Percentiles rank a stretch among this genome's conserved stretches.
phyloP scores from a whole-genome alignment of 2,329 filamentous ascomycete genomes.

The Fusarium xyrophilum region DNA sequence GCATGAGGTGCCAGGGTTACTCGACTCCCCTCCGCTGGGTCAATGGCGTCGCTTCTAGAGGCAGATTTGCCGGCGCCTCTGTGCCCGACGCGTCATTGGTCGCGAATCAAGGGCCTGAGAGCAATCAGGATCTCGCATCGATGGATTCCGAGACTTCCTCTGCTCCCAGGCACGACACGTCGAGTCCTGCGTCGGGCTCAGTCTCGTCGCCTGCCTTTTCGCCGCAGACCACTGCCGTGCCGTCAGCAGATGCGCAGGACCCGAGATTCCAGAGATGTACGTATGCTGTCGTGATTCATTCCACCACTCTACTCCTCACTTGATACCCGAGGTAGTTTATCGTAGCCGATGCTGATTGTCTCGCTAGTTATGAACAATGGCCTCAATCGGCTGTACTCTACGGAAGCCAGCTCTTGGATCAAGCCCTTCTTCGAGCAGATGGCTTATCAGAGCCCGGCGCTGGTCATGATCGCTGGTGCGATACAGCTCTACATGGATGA shows the following conservation, averaged over 20 bases:
- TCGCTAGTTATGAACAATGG: conserved; percentile 29
- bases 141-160: conserved; percentile 12
- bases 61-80: conserved; percentile 35
- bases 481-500: conserved; percentile 39
- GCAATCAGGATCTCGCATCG: not conserved
- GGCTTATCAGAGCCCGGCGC: conserved; percentile 35
- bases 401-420: conserved; percentile 34
- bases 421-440: conserved; percentile 36
- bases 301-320: not conserved
- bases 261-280: conserved; percentile 34
- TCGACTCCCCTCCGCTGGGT: conserved; percentile 35
- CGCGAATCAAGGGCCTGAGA: not conserved
- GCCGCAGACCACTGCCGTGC: not conserved
- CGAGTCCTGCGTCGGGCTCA: conserved; percentile 8
- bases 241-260: conserved; percentile 9
- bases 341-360: conserved; percentile 3
- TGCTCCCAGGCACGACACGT: conserved; percentile 6
- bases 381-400: conserved; percentile 33
- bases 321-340: not conserved
- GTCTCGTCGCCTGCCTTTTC: conserved; percentile 10
- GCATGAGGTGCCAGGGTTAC: conserved; percentile 36
- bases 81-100: conserved; percentile 21
- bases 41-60: conserved; percentile 37
- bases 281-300: conserved; percentile 2
- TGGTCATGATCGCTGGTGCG: conserved; percentile 29